Evolutionary conservation across 139 green algal species (phyloP), one percentile per base, ranked within the genome.

Genomic region (Micromonas commoda): DNA sequence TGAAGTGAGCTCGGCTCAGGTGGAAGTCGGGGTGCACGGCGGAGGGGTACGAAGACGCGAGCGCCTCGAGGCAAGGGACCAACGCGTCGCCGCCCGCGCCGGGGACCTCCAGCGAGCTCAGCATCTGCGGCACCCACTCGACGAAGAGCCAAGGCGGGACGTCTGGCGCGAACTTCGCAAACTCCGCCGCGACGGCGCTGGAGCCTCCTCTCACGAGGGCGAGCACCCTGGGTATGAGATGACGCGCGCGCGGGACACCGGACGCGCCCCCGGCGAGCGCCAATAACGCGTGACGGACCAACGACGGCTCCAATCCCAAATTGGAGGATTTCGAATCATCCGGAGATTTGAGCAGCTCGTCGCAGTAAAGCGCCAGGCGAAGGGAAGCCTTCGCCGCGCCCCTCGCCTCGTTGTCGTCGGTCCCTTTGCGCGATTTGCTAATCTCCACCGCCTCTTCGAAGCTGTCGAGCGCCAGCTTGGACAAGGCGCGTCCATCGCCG

Each of bases 81-180:
- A 88, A 64, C 29, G 64, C 77, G 3, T 79, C 57, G 2, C 85
- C 83, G n/a, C 85, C 78, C 2, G 35, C 20, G 6, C 34, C 23
- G 51, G 65, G 32, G 3, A 33, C 29, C 32, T 84, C 82, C 33
- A 91, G 51, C 65, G 84, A 51, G 21, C 83, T 73, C 71, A 90
- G 70, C 81, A 89, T 85, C 70, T 88, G 81, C 29, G 86, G 81
- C 4, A 77, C 76, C 86, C 86, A 90, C 0, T 85, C 79, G 24
- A 90, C 78, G 54, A 90, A 83, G 0, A 86, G 38, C 79, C 79
- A 84, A 13, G 39, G 57, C 16, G 79, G 60, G 23, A 81, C 64
- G 31, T 33, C 29, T 3, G 3, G 1, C 1, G 52, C 78, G 38
- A 24, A 9, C 13, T 28, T 78, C 2, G 2, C 9, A 39, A 82